Evolutionary conservation across 139 green algal genomes (phyloP).

Genomic region (Chlorella sp.): DNA sequence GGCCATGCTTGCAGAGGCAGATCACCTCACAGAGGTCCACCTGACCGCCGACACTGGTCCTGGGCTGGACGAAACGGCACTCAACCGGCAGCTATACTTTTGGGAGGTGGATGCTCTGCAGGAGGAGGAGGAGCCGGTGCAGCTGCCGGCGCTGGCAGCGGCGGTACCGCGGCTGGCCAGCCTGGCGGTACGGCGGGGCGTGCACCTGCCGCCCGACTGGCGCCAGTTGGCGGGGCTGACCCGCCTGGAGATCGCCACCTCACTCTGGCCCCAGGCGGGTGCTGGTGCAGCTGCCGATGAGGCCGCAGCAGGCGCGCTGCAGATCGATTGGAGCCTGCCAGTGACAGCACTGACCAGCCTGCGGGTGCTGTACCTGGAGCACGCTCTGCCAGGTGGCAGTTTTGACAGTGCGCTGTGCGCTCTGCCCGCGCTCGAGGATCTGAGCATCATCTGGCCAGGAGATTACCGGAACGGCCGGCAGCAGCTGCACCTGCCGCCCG

Average conservation of each 20-base stretch:
- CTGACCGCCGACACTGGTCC: not conserved
- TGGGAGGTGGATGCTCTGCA: not conserved
- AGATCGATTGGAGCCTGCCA: too few species aligned
- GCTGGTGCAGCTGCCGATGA: too few species aligned
- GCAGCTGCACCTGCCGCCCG: not conserved
- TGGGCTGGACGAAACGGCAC: not conserved
- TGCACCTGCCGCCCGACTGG: not conserved
- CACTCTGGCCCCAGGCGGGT: not conserved
- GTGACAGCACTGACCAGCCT: too few species aligned
- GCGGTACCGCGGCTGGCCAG: not conserved
- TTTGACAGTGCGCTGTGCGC: not conserved
- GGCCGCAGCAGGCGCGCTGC: too few species aligned
- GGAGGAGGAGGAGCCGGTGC: not conserved
- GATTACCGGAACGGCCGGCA: not conserved
- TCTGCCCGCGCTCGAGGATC: not conserved
- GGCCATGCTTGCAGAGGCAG: not conserved
- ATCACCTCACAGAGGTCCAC: not conserved
- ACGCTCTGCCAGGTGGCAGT: too few species aligned
- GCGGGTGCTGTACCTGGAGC: too few species aligned
- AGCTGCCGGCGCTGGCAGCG: not conserved
- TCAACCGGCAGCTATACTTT: too few species aligned
- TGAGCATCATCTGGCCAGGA: not conserved
- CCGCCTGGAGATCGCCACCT: not conserved
- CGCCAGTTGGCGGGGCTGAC: not conserved
- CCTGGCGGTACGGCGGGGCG: not conserved